phyloP scores from a whole-genome alignment of 768 basidiomycete species.

The Fibroporia radiculosa region DNA sequence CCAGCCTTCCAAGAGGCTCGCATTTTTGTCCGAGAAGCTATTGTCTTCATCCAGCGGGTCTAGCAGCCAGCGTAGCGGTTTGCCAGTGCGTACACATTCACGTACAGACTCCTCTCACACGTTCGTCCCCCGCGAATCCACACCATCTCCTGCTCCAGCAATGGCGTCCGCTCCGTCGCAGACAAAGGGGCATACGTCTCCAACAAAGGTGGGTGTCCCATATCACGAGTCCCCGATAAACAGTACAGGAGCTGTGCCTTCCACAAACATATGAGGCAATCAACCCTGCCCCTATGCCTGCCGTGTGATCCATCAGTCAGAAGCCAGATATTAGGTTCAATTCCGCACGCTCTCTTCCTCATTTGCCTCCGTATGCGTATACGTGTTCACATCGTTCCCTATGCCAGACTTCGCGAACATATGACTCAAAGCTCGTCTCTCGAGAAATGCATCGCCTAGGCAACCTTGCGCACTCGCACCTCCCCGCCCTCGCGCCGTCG shows the following conservation, averaged over 20 bases:
- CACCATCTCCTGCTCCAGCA: conserved; percentile 17
- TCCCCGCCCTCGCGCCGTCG: conserved; percentile 46
- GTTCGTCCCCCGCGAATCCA: conserved; percentile 16
- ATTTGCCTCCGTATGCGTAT: neutral
- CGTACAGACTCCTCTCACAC: conserved; percentile 16
- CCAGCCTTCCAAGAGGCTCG: conserved; percentile 10
- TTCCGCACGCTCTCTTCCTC: neutral
- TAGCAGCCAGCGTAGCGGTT: conserved; percentile 11
- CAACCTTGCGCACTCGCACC: conserved; percentile 44
- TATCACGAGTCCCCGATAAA: too few relatives aligned
- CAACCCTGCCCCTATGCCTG: neutral
- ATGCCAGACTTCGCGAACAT: conserved; percentile 45
- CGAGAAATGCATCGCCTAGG: conserved; percentile 84
- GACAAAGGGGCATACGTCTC: conserved; percentile 21
- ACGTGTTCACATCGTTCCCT: neutral
- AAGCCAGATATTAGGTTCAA: conserved; percentile 1
- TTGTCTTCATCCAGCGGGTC: conserved; percentile 12
- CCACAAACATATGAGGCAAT: neutral
- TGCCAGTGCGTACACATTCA: conserved; percentile 17
- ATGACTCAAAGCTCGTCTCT: conserved; percentile 73
- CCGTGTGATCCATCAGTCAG: conserved; percentile 3
- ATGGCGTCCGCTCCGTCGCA: conserved; percentile 16
- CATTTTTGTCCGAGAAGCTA: conserved; percentile 19
- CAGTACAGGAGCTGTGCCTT: too few relatives aligned
- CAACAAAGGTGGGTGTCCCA: conserved; percentile 24